Percentiles rank a stretch among this genome's conserved stretches.
These are phyloP conservation scores for Colletotrichum karsti DNA, from an alignment of 2,329 filamentous ascomycete genomes.

Conservation along the genomic window DNA sequence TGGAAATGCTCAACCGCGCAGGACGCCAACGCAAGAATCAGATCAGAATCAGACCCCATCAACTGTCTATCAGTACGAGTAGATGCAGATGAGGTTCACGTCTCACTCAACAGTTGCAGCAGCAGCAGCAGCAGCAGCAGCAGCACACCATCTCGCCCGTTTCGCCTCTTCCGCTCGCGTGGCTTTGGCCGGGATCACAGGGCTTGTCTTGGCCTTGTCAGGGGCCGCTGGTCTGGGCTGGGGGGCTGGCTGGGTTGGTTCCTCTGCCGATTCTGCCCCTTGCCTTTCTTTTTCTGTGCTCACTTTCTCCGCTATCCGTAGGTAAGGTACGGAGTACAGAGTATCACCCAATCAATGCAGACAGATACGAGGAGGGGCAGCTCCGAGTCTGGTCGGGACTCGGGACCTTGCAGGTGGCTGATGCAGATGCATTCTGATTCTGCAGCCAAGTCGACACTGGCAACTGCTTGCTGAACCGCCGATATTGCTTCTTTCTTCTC, in stretches of 20 bases:
- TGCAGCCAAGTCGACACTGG: not conserved
- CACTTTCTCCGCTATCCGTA: not conserved
- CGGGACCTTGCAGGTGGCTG: not conserved
- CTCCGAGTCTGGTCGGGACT: not conserved
- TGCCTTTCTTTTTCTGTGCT: not conserved
- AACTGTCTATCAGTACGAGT: not conserved
- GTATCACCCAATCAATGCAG: conserved; percentile 11
- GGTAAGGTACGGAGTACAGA: too few species aligned
- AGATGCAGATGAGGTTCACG: not conserved
- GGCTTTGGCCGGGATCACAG: conserved; percentile 11
- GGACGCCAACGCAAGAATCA: not conserved
- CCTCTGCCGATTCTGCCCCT: not conserved
- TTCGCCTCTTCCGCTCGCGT: conserved; percentile 18
- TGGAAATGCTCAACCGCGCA: not conserved
- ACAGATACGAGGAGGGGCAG: not conserved
- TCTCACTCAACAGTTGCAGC: not conserved
- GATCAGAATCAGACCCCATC: not conserved
- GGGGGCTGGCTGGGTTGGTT: not conserved
- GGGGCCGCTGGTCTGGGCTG: not conserved
- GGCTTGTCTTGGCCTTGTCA: conserved; percentile 6
- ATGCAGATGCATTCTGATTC: not conserved
- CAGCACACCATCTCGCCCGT: not conserved
- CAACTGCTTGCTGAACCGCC: not conserved
- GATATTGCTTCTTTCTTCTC: not conserved
- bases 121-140: not conserved